Evolutionary conservation across 2,329 filamentous ascomycete species (phyloP).

Genomic region (Graphilbum ipis-grandicollis): DNA sequence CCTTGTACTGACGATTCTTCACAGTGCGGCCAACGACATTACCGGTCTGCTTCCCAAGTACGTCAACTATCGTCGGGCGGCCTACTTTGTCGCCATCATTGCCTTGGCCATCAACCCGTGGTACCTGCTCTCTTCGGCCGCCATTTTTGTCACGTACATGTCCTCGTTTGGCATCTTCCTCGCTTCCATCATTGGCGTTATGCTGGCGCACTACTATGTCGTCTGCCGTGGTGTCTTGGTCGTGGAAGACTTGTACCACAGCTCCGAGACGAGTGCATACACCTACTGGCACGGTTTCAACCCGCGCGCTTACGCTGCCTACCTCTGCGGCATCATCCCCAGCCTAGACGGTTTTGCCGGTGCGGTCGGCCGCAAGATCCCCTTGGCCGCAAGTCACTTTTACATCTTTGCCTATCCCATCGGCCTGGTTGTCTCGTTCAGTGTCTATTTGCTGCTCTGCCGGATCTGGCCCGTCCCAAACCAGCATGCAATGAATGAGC

Average conservation of each 20-base stretch:
- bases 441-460: too few species aligned
- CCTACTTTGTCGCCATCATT: slow-evolving; percentile 26
- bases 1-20: too few species aligned
- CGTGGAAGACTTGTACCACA: slow-evolving; percentile 10
- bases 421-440: too few species aligned
- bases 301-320: slow-evolving; percentile 4
- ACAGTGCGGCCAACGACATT: slow-evolving; percentile 35
- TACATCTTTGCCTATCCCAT: too few species aligned
- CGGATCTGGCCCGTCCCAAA: too few species aligned
- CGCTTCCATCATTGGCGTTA: slow-evolving; percentile 3
- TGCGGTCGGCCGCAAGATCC: too few species aligned
- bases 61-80: slow-evolving; percentile 36
- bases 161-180: slow-evolving; percentile 16
- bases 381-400: too few species aligned
- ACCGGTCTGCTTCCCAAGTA: slow-evolving; percentile 30
- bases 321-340: neutral
- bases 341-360: too few species aligned
- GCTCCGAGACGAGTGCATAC: slow-evolving; percentile 1
- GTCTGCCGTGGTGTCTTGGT: slow-evolving; percentile 16
- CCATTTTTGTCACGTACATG: slow-evolving; percentile 26
- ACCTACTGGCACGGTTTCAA: slow-evolving; percentile 2
- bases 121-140: slow-evolving; percentile 26
- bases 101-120: slow-evolving; percentile 29
- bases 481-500: too few species aligned
- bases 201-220: slow-evolving; percentile 5